Percentiles rank a stretch among this genome's conserved stretches.
Evolutionary conservation across 2,329 filamentous ascomycete species (phyloP).

Genomic region (Aspergillus sp.): DNA sequence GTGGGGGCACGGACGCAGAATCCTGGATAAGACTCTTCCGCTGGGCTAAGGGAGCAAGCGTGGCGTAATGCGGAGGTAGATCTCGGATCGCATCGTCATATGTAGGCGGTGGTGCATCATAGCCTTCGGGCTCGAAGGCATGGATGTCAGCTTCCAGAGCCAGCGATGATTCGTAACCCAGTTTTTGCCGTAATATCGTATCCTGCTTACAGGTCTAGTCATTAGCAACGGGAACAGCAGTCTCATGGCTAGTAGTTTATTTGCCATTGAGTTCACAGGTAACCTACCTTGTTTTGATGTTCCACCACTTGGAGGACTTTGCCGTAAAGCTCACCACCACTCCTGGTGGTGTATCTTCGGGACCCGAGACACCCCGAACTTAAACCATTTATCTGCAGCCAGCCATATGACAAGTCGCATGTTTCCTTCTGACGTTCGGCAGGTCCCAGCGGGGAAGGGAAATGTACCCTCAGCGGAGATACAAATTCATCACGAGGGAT

Average conservation of each 20-base stretch:
- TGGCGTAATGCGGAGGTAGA: slow-evolving; percentile 37
- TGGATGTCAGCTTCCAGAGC: slow-evolving; percentile 18
- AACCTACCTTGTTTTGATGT: not conserved
- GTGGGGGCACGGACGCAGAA: slow-evolving; percentile 15
- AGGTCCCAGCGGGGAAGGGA: not conserved
- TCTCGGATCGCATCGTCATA: slow-evolving; percentile 37
- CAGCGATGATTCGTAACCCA: slow-evolving; percentile 1
- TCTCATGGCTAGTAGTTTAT: not conserved
- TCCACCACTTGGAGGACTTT: not conserved
- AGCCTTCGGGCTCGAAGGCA: slow-evolving; percentile 19
- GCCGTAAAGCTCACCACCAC: not conserved
- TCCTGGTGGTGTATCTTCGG: not conserved
- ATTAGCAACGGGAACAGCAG: not conserved
- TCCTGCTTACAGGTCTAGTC: not conserved
- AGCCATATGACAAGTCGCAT: not conserved
- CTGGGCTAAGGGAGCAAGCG: slow-evolving; percentile 31
- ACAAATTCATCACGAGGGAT: slow-evolving; percentile 2
- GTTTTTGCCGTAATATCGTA: slow-evolving; percentile 2
- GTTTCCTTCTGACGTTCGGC: not conserved
- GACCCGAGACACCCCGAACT: not conserved
- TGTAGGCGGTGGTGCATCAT: slow-evolving; percentile 32
- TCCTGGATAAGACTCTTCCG: slow-evolving; percentile 18
- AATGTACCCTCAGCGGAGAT: not conserved
- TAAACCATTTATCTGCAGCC: not conserved
- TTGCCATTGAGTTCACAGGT: not conserved